Evolutionary conservation across 352 stramenopile species (phyloP).

Genomic region (Elongisporangium prolatum): DNA sequence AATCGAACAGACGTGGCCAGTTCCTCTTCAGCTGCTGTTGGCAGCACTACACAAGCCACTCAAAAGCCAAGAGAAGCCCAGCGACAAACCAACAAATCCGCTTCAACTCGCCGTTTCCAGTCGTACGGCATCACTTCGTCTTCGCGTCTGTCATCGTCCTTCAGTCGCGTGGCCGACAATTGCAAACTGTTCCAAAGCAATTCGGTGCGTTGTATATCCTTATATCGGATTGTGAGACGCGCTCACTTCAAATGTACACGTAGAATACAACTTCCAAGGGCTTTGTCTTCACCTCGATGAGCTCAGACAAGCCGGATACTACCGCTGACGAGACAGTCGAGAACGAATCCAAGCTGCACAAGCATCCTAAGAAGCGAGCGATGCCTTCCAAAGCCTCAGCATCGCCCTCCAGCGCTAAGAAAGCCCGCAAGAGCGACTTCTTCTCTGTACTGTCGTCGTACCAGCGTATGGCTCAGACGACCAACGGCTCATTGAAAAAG

Average conservation of each 20-base stretch:
- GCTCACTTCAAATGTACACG: too few species aligned
- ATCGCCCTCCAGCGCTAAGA: conserved; percentile 17
- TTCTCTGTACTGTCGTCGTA: conserved; percentile 71
- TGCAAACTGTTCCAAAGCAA: conserved; percentile 67
- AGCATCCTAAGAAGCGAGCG: conserved; percentile 10
- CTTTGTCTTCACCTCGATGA: conserved; percentile 79
- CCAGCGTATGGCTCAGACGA: conserved; percentile 51
- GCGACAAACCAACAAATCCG: conserved; percentile 7
- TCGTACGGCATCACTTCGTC: conserved; percentile 46
- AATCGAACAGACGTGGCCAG: conserved; percentile 48
- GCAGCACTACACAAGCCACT: background rate
- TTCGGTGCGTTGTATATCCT: conserved; percentile 37
- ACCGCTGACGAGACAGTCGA: conserved; percentile 27
- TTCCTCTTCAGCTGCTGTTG: background rate
- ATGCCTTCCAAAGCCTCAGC: background rate
- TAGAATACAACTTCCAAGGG: conserved; percentile 32
- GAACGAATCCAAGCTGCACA: conserved; percentile 12
- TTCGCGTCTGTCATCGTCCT: conserved; percentile 49
- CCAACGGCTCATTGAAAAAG: conserved; percentile 9
- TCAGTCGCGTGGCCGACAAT: conserved; percentile 60
- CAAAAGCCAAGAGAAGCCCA: conserved; percentile 1
- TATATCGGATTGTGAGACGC: too few species aligned
- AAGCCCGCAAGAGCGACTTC: conserved; percentile 41
- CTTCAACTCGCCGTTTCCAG: conserved; percentile 46
- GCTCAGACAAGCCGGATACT: conserved; percentile 32